Base-by-base conservation (phyloP, 805 yeast species). In the Suhomyces pyralidae region DNA sequence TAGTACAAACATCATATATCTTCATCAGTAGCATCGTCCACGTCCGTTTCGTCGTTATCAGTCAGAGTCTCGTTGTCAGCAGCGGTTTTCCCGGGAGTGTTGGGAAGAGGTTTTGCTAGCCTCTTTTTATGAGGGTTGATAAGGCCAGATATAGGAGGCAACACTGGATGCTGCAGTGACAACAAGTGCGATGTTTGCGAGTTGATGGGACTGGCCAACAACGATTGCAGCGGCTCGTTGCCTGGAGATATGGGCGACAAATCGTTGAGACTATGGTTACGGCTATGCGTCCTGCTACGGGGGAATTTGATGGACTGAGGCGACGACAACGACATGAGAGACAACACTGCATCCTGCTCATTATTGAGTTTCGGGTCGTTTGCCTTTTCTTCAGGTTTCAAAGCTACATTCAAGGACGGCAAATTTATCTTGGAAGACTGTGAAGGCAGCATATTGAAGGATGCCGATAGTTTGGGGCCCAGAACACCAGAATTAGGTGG, bases 271-370 rank as follows among this genome's bases (percentile, higher is more conserved):
- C 56, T 53, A 25, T 53, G 56, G 15, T 36, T 50, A 20, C 55
- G 49, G 22, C 52, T 45, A 30, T 53, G 56, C 15, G 44, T 50
- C 22, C 55, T 50, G 30, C 52, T 45, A 40, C 52, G 59, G 7
- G 53, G 26, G 45, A 65, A 66, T 46, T 68, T 69, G 40, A 60
- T 56, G 15, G 68, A 50, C 57, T 71, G 77, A 2, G 85, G 85
- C 1, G 84, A 79, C 7, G 85, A 74, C 40, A 81, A 68, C 38
- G 83, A 78, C 76, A 81, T 81, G 49, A 81, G 68, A 20, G 84
- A 80, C 61, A 77, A 67, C 9, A 81, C 77, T 6, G 85, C 85
- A 47, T 81, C 85, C 58, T 81, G 81, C 55, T 81, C 85, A 46
- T 67, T 63, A 55, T 66, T 64, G 55, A 65, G 56, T 49, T 63